Conservation (phyloP, 208 protist species). For the Acanthamoeba royreba region DNA sequence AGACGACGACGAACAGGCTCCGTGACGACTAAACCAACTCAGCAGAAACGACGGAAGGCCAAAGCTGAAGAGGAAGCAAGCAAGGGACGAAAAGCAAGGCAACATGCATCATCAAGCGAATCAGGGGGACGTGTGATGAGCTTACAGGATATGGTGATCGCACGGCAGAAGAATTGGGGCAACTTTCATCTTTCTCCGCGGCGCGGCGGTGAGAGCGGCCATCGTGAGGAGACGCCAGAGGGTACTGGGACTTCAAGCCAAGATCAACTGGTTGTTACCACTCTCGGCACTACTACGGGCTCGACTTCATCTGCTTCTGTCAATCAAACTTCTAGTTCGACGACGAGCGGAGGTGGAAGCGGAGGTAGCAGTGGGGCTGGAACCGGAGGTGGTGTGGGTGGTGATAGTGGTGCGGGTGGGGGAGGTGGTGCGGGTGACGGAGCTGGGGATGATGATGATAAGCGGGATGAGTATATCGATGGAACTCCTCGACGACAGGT, state of each 20-base stretch:
- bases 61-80: background rate
- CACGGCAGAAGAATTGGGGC: background rate
- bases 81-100: background rate
- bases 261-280: background rate
- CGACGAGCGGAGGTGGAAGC: too few species aligned
- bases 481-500: background rate
- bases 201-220: too few species aligned
- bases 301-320: background rate
- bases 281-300: background rate
- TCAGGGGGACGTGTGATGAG: background rate
- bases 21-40: background rate
- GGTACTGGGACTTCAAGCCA: background rate
- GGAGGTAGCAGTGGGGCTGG: background rate
- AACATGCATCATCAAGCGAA: background rate
- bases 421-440: background rate
- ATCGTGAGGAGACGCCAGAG: background rate
- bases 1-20: background rate
- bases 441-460: background rate
- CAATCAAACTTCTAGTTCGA: background rate
- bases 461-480: background rate
- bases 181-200: background rate
- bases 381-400: background rate
- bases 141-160: background rate
- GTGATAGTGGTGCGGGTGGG: background rate
- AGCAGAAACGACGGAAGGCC: background rate